Evolutionary conservation across 2,329 filamentous ascomycete species (phyloP).

Genomic region (Ophiostoma perfectum): DNA sequence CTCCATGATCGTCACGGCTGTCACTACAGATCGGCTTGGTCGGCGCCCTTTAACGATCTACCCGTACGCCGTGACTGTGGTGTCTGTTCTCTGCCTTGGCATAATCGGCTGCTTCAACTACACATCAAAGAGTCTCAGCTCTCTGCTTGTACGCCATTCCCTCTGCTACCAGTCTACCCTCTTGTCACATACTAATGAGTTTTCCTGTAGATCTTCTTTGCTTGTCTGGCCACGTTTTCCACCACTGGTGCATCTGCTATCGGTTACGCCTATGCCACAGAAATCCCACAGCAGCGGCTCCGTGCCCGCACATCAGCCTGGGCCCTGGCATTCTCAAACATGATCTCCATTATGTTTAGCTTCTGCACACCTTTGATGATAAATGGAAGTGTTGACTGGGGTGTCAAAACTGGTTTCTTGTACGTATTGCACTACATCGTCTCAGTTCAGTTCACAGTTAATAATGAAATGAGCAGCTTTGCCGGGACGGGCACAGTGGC

Average conservation of each 20-base stretch:
- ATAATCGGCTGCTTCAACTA: background rate
- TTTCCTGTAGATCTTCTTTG: background rate
- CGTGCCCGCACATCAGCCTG: constrained; percentile 38
- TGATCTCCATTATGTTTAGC: constrained; percentile 41
- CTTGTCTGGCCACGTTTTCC: constrained; percentile 32
- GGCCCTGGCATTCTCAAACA: constrained; percentile 37
- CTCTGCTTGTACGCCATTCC: background rate
- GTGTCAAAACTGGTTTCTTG: constrained; percentile 30
- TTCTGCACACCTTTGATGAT: constrained; percentile 44
- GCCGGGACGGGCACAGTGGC: background rate
- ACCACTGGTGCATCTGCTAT: constrained; percentile 40
- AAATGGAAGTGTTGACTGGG: constrained; percentile 37
- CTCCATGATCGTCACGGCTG: constrained; percentile 38
- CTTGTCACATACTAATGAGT: background rate
- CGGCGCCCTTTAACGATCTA: background rate
- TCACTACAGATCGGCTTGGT: background rate
- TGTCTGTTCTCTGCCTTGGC: background rate
- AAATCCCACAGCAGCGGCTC: constrained; percentile 38
- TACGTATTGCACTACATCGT: background rate
- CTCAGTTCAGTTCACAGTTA: background rate
- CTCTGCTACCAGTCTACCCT: background rate
- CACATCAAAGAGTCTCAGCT: background rate
- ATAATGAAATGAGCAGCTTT: background rate
- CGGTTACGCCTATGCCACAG: constrained; percentile 40
- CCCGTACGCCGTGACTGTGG: background rate